A percentile compares a stretch with the other conserved stretches of the same genome.
Conservation (phyloP, 108 stramenopile genomes). For the Nitzschia sp. region DNA sequence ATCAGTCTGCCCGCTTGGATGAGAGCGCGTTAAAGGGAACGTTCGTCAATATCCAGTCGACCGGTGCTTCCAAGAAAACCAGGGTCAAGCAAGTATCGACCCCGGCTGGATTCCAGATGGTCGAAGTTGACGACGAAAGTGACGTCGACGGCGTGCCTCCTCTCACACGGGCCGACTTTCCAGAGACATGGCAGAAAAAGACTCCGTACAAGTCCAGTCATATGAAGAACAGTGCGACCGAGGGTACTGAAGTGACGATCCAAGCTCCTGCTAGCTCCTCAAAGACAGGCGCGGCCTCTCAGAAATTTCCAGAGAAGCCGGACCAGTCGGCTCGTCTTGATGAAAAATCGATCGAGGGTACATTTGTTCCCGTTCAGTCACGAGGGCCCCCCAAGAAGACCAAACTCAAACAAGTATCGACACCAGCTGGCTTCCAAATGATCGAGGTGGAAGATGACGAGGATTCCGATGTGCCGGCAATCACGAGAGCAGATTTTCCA, state of each 20-base stretch:
- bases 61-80: neutral
- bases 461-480: neutral
- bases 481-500: neutral
- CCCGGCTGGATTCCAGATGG: neutral
- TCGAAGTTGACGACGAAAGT: too few species aligned
- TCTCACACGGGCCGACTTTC: neutral
- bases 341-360: neutral
- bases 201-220: neutral
- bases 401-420: neutral
- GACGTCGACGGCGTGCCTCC: too few species aligned
- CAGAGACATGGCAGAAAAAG: neutral
- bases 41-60: neutral
- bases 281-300: neutral
- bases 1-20: neutral
- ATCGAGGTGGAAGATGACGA: too few species aligned
- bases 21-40: neutral
- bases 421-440: too few species aligned
- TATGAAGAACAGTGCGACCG: neutral
- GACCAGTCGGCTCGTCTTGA: neutral
- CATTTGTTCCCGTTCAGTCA: neutral
- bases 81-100: neutral
- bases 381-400: neutral
- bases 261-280: neutral
- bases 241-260: neutral
- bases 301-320: neutral